Evolutionary conservation across 345 rosid genomes (phyloP).

Genomic region (Gossypium rotundifolium): DNA sequence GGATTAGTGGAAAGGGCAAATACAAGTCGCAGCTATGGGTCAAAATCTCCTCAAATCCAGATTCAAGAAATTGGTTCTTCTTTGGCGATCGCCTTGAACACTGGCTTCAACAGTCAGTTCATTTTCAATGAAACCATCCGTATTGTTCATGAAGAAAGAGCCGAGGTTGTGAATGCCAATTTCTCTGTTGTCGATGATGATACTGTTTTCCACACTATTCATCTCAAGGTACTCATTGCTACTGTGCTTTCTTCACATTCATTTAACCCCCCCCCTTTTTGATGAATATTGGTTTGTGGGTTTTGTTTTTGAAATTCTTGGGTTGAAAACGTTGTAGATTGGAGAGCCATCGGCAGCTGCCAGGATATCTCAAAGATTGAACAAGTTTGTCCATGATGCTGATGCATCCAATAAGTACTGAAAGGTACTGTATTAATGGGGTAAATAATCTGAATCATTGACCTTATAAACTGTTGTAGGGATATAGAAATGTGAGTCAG

Average conservation of each 20-base stretch:
- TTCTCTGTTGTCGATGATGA: constrained; percentile 33
- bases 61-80: constrained; percentile 31
- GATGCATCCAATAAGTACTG: not conserved
- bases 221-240: constrained; percentile 25
- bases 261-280: not conserved
- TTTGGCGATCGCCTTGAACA: constrained; percentile 35
- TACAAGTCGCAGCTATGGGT: not conserved
- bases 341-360: constrained; percentile 25
- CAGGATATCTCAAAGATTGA: constrained; percentile 37
- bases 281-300: not conserved
- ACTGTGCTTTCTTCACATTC: not conserved
- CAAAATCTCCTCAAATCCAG: constrained; percentile 29
- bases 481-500: not conserved
- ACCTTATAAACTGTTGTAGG: not conserved
- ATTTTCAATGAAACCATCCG: constrained; percentile 37
- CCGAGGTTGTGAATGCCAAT: constrained; percentile 34
- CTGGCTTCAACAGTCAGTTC: constrained; percentile 31
- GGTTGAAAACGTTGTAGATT: constrained; percentile 22
- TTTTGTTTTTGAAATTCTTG: not conserved
- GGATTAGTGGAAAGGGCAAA: not conserved
- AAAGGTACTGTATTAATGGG: too few relatives aligned
- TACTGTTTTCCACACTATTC: constrained; percentile 36
- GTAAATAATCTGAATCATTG: not conserved
- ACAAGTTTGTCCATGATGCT: constrained; percentile 27
- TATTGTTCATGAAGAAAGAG: constrained; percentile 42